Percentiles rank a stretch among this genome's conserved stretches.
Evolutionary conservation across 805 yeast species (phyloP).

Genomic region (Candida dajiaensis): DNA sequence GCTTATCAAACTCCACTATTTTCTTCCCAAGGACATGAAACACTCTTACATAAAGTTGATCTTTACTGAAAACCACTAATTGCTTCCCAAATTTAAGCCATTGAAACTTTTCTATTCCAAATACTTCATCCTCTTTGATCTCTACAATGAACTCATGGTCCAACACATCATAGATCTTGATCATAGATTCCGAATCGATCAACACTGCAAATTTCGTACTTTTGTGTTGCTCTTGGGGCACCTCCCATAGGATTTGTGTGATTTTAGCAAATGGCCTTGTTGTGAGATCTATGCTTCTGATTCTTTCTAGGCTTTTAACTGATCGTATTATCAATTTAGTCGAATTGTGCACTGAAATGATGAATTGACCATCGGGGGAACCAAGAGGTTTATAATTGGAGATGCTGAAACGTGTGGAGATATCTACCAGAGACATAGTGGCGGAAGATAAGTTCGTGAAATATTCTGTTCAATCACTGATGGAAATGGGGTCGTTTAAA

Average conservation of each 20-base stretch:
- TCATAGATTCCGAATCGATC: constrained; percentile 2
- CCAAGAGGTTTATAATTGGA: constrained; percentile 5
- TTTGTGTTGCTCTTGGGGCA: constrained; percentile 4
- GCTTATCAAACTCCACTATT: constrained; percentile 11
- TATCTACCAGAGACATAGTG: constrained; percentile 9
- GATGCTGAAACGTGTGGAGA: constrained; percentile 11
- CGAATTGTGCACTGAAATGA: constrained; percentile 11
- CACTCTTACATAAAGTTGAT: constrained; percentile 7
- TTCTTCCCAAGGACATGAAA: constrained; percentile 12
- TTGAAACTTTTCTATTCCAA: constrained; percentile 14
- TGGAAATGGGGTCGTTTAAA: too few species aligned
- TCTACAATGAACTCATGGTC: constrained; percentile 10
- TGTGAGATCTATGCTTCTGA: constrained; percentile 5
- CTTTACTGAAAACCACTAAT: constrained; percentile 9
- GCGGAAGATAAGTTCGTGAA: too few species aligned
- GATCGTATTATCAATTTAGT: constrained; percentile 12
- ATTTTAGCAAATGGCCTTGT: constrained; percentile 6
- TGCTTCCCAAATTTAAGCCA: constrained; percentile 17
- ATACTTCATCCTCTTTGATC: constrained; percentile 14
- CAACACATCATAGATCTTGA: constrained; percentile 9
- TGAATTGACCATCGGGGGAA: constrained; percentile 12
- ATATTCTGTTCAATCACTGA: too few species aligned
- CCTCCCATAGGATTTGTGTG: constrained; percentile 17
- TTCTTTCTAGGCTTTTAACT: constrained; percentile 7
- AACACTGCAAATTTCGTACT: constrained; percentile 11